phyloP scores from a whole-genome alignment of 164 flowering plant species.

The Tinospora cordifolia region DNA sequence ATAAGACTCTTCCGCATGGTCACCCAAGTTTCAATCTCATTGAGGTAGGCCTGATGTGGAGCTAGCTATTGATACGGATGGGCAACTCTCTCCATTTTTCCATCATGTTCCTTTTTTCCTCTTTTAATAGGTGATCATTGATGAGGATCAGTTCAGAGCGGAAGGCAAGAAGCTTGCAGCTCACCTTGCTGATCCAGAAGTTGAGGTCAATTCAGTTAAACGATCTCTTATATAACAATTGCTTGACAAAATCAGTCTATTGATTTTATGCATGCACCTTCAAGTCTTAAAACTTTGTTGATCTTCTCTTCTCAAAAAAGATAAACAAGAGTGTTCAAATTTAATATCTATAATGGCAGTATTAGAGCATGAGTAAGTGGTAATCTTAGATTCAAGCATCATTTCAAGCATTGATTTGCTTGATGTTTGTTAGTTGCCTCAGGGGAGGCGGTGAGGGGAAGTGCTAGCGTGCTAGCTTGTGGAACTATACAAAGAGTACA shows the following conservation, averaged over 20 bases:
- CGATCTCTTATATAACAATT: background rate
- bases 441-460: too few relatives aligned
- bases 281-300: too few relatives aligned
- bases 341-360: too few relatives aligned
- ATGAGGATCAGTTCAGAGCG: constrained; percentile 69
- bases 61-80: background rate
- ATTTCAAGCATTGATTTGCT: too few relatives aligned
- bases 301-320: too few relatives aligned
- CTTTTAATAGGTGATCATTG: constrained; percentile 50
- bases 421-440: too few relatives aligned
- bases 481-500: too few relatives aligned
- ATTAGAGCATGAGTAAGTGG: too few relatives aligned
- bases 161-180: constrained; percentile 83
- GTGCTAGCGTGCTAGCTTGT: too few relatives aligned
- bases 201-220: constrained; percentile 58
- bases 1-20: constrained; percentile 87
- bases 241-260: background rate
- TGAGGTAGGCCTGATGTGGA: constrained; percentile 49
- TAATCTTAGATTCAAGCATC: too few relatives aligned
- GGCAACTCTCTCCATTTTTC: background rate
- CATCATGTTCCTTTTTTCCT: background rate
- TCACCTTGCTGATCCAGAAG: constrained; percentile 96
- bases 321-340: too few relatives aligned
- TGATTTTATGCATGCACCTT: background rate
- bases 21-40: constrained; percentile 58